phyloP scores from a whole-genome alignment of 768 basidiomycete species.

The Chalciporus piperatus region DNA sequence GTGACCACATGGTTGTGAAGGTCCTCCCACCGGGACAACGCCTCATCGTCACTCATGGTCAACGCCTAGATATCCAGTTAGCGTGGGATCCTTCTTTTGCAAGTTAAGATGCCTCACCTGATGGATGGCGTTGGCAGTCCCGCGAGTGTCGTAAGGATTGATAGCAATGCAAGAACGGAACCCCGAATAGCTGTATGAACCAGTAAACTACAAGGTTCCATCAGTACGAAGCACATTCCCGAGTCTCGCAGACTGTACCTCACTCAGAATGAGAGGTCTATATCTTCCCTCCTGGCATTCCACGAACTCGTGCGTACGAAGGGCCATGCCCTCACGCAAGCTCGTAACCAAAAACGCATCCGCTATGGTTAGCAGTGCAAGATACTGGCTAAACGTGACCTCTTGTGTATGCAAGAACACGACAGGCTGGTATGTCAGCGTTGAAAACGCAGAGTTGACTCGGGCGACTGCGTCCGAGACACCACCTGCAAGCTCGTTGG shows the following conservation, averaged over 20 bases:
- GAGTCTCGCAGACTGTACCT: slow-evolving; percentile 42
- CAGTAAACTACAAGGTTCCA: slow-evolving; percentile 59
- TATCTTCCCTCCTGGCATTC: slow-evolving; percentile 74
- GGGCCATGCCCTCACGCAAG: slow-evolving; percentile 85
- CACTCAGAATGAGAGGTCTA: slow-evolving; percentile 75
- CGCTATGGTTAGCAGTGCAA: slow-evolving; percentile 76
- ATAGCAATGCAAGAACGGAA: slow-evolving; percentile 84
- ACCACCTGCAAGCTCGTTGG: slow-evolving; percentile 69
- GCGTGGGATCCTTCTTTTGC: background rate
- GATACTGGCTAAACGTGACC: slow-evolving; percentile 81
- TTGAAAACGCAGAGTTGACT: slow-evolving; percentile 81
- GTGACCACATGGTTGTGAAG: slow-evolving; percentile 82
- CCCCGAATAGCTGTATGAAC: slow-evolving; percentile 81
- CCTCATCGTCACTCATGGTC: slow-evolving; percentile 75
- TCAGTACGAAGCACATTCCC: background rate
- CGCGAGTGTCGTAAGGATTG: slow-evolving; percentile 83
- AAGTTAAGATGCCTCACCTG: slow-evolving; percentile 29
- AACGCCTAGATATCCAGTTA: slow-evolving; percentile 46
- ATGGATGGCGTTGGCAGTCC: slow-evolving; percentile 79
- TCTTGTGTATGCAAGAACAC: slow-evolving; percentile 85
- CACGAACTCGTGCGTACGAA: slow-evolving; percentile 77
- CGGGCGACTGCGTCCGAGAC: slow-evolving; percentile 72
- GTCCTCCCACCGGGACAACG: slow-evolving; percentile 76
- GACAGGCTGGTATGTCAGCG: slow-evolving; percentile 82
- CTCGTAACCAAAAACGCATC: slow-evolving; percentile 86